A percentile compares a stretch with the other conserved stretches of the same genome.
phyloP scores from a whole-genome alignment of 75 land plant genomes.

The Azolla pinnata region DNA sequence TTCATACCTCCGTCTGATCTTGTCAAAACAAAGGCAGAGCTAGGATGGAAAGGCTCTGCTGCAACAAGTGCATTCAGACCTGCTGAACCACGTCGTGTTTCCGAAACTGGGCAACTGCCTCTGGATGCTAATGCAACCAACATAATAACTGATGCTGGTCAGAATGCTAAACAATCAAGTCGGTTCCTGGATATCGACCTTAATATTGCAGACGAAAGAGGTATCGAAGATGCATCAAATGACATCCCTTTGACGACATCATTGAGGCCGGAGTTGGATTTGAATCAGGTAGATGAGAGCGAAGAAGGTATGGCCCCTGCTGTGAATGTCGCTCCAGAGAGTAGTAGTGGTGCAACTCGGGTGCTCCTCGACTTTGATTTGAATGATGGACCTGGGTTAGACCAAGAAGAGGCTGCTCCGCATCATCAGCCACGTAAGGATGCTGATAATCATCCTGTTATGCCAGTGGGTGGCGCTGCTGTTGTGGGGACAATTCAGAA shows the following conservation, averaged over 20 bases:
- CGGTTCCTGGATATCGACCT: slow-evolving; percentile 23
- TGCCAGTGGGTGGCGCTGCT: not conserved
- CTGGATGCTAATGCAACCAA: slow-evolving; percentile 3
- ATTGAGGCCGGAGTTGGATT: slow-evolving; percentile 29
- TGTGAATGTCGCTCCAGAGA: slow-evolving; percentile 11
- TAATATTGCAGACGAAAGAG: slow-evolving; percentile 33
- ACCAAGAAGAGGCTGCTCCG: slow-evolving; percentile 17
- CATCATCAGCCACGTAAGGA: slow-evolving; percentile 5
- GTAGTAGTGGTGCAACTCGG: slow-evolving; percentile 5
- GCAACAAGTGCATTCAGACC: slow-evolving; percentile 42
- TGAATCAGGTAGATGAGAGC: slow-evolving; percentile 33
- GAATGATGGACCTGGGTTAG: slow-evolving; percentile 35
- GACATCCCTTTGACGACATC: slow-evolving; percentile 8
- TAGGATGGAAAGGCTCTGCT: slow-evolving; percentile 39
- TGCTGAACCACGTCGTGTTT: slow-evolving; percentile 29
- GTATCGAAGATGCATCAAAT: not conserved
- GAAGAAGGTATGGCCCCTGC: slow-evolving; percentile 20
- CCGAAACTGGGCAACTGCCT: slow-evolving; percentile 15
- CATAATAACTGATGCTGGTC: not conserved
- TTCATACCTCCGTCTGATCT: slow-evolving; percentile 28
- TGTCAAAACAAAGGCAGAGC: slow-evolving; percentile 16
- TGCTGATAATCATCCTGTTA: not conserved
- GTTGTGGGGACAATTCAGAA: slow-evolving; percentile 13
- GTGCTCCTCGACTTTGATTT: slow-evolving; percentile 34
- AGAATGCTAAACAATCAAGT: slow-evolving; percentile 1